Evolutionary conservation across 1,139 yeast genomes (phyloP), one percentile per base, ranked within the genome.

Genomic region (Spathaspora jeffriesii): DNA sequence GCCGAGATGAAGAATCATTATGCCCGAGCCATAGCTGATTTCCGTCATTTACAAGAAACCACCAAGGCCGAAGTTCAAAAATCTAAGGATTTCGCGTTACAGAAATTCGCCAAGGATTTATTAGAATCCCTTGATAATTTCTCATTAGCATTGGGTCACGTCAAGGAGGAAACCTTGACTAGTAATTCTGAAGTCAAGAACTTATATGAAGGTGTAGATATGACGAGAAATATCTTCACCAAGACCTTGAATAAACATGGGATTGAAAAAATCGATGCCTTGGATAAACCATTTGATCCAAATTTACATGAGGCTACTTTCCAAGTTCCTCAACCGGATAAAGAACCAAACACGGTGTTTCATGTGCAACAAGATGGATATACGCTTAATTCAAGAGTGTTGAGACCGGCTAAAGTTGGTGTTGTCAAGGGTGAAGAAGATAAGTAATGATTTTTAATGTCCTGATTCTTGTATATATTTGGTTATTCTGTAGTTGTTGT

Each of bases 321-420:
- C 67, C 96, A 91, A 73, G 74, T 88, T 46, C 88, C 93, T 39
- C 90, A 88, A 62, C 90, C 95, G 43, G 96, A 83, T 61, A 89
- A 90, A 68, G 93, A 88, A 68, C 89, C 97, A 34, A 97, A 97
- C 50, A 87, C 97, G 32, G 89, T 92, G 48, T 88, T 91, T 83
- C 91, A 83, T 61, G 97, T 91, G 47, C 97, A 92, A 71, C 97
- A 88, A 70, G 80, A 86, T 22, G 98, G 98, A 43, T 92, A 85
- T 73, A 82, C 87, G 50, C 79, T 90, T 62, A 91, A 91, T 69
- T 83, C 87, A 57, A 81, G 97, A 65, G 96, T 91, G 41, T 79
- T 92, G 64, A 84, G 98, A 71, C 96, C 98, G 38, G 97, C 98
- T 52, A 92, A 92, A 77, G 98, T 92, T 57, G 97, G 98, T 59